Conservation (phyloP, 2,329 filamentous ascomycete species). For the Hyphodiscus sp. region DNA sequence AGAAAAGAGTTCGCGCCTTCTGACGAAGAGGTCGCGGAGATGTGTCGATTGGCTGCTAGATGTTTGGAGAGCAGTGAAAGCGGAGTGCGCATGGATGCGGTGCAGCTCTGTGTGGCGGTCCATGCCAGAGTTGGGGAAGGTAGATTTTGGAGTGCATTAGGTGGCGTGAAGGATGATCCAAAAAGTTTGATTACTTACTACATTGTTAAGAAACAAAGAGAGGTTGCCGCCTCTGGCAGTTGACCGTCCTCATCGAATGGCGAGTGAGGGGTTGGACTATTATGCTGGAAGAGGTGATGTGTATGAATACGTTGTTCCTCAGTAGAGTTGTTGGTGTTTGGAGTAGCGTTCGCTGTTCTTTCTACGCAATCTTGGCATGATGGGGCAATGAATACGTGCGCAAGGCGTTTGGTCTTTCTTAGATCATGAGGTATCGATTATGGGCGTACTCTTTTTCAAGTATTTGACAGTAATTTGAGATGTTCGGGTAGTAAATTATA, state of each 20-base stretch:
- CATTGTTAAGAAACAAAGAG: slow-evolving; percentile 63
- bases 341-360: neutral
- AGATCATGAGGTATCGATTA: too few species aligned
- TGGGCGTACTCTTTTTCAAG: too few species aligned
- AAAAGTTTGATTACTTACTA: slow-evolving; percentile 77
- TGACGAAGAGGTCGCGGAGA: slow-evolving; percentile 44
- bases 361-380: neutral
- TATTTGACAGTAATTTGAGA: too few species aligned
- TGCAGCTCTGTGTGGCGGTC: slow-evolving; percentile 69
- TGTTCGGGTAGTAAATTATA: too few species aligned
- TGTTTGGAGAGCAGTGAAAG: slow-evolving; percentile 56
- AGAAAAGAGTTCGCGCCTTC: slow-evolving; percentile 39
- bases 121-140: slow-evolving; percentile 55
- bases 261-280: slow-evolving; percentile 5
- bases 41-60: slow-evolving; percentile 45
- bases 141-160: slow-evolving; percentile 62
- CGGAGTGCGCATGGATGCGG: slow-evolving; percentile 66
- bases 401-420: neutral
- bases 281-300: neutral
- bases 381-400: neutral
- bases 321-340: neutral
- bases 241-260: neutral
- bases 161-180: slow-evolving; percentile 60
- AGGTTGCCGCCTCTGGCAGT: slow-evolving; percentile 29
- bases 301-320: neutral